Evolutionary conservation across 2,329 filamentous ascomycete genomes (phyloP).

Genomic region (Pseudogymnoascus sp.): DNA sequence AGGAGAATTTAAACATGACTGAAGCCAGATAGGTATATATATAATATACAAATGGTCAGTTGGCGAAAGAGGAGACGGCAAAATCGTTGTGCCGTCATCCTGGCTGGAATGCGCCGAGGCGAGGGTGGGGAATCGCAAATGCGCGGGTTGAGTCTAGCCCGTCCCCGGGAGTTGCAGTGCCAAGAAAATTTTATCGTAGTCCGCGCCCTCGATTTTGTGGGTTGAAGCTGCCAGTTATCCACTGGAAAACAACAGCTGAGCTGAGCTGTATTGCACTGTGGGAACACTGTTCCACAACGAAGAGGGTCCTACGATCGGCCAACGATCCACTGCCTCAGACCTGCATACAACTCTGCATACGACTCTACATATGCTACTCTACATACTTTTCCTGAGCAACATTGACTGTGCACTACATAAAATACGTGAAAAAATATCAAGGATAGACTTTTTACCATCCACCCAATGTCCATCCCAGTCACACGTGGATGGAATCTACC

Average conservation of each 20-base stretch:
- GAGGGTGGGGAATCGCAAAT: conserved; percentile 1
- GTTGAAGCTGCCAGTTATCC: too few relatives aligned
- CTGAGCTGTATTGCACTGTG: not conserved
- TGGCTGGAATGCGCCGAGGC: not conserved
- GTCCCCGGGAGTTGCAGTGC: not conserved
- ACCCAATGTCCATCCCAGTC: not conserved
- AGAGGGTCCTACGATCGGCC: not conserved
- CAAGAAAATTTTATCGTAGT: not conserved
- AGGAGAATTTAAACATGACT: not conserved
- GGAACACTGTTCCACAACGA: not conserved
- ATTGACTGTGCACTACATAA: not conserved
- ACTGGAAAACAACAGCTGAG: too few relatives aligned
- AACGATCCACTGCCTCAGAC: conserved; percentile 4
- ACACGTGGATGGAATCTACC: conserved; percentile 2
- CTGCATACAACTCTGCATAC: not conserved
- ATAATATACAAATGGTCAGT: not conserved
- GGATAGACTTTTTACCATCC: conserved; percentile 3
- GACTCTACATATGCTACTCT: not conserved
- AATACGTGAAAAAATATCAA: not conserved
- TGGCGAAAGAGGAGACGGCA: not conserved
- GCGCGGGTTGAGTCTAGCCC: not conserved
- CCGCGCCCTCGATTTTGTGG: not conserved
- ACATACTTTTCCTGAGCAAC: not conserved
- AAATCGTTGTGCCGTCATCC: not conserved
- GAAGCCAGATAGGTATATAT: not conserved